Percentiles rank a stretch among this genome's conserved stretches.
phyloP scores from a whole-genome alignment of 1,284 basidiomycete genomes.

The Ganoderma sinense region DNA sequence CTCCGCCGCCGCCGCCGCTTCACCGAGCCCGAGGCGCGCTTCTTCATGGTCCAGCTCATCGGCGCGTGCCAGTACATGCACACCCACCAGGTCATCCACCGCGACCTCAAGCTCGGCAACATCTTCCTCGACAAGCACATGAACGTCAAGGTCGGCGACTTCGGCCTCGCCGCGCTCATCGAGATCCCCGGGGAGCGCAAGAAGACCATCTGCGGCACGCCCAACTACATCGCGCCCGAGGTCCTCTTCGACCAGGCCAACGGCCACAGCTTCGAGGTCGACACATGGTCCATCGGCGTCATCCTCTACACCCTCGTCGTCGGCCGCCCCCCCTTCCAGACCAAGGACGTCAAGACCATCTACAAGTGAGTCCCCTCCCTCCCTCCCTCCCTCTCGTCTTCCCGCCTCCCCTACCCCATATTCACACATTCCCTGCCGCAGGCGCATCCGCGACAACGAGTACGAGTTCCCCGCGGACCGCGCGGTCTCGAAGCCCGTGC shows the following conservation, averaged over 20 bases:
- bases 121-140: slow-evolving; percentile 92
- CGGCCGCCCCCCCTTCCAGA: slow-evolving; percentile 97
- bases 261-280: slow-evolving; percentile 98
- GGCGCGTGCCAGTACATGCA: slow-evolving; percentile 99
- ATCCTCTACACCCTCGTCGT: slow-evolving; percentile 96
- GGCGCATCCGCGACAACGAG: slow-evolving; percentile 92
- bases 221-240: slow-evolving; percentile 99
- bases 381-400: neutral
- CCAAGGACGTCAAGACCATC: slow-evolving; percentile 95
- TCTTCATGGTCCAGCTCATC: slow-evolving; percentile 93
- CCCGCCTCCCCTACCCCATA: neutral
- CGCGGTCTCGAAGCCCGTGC: slow-evolving; percentile 74
- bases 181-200: slow-evolving; percentile 97
- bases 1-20: slow-evolving; percentile 89
- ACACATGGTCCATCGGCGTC: slow-evolving; percentile 98
- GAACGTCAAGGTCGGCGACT: slow-evolving; percentile 98
- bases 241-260: slow-evolving; percentile 96
- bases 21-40: slow-evolving; percentile 92
- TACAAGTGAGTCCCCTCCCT: slow-evolving; percentile 71
- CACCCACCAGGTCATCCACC: slow-evolving; percentile 93
- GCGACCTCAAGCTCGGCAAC: slow-evolving; percentile 96
- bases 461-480: slow-evolving; percentile 92
- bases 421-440: slow-evolving; percentile 46
- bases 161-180: slow-evolving; percentile 95
- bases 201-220: slow-evolving; percentile 99